phyloP scores from a whole-genome alignment of 2,329 filamentous ascomycete genomes.

The Fusarium lyarnte region DNA sequence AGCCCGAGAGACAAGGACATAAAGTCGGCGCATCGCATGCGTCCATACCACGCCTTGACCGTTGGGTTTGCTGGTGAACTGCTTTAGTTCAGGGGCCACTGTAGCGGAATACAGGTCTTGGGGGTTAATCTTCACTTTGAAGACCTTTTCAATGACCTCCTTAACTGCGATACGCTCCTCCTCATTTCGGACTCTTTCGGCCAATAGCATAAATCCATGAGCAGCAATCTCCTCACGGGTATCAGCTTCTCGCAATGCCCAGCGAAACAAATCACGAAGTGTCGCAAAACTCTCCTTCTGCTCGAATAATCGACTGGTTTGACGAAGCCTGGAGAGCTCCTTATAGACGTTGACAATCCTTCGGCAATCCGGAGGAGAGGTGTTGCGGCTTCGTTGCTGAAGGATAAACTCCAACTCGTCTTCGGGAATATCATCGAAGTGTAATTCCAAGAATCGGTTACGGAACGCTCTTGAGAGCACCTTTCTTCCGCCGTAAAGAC shows the following conservation, averaged over 20 bases:
- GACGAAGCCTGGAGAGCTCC: slow-evolving; percentile 87
- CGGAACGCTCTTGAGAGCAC: slow-evolving; percentile 92
- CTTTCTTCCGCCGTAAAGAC: slow-evolving; percentile 94
- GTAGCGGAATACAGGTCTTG: slow-evolving; percentile 75
- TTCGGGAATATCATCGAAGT: slow-evolving; percentile 98
- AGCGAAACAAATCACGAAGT: slow-evolving; percentile 92
- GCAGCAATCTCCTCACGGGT: slow-evolving; percentile 87
- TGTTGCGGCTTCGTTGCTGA: slow-evolving; percentile 83
- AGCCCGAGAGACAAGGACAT: slow-evolving; percentile 87
- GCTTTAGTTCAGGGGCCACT: slow-evolving; percentile 64
- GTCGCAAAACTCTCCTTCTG: slow-evolving; percentile 98
- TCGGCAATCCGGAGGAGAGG: slow-evolving; percentile 89
- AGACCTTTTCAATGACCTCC: slow-evolving; percentile 85
- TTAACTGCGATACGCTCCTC: slow-evolving; percentile 89
- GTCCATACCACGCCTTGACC: slow-evolving; percentile 88
- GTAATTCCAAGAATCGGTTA: slow-evolving; percentile 95
- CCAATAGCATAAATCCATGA: slow-evolving; percentile 96
- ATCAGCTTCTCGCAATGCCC: slow-evolving; percentile 87
- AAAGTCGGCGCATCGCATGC: slow-evolving; percentile 89
- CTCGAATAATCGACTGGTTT: slow-evolving; percentile 92
- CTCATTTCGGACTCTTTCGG: slow-evolving; percentile 90
- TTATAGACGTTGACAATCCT: slow-evolving; percentile 94
- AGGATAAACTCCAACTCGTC: slow-evolving; percentile 92
- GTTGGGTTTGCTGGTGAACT: slow-evolving; percentile 58
- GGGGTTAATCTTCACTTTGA: slow-evolving; percentile 85